Evolutionary conservation across 2,329 filamentous ascomycete genomes (phyloP).

Genomic region (Paecilomyces fulvus): DNA sequence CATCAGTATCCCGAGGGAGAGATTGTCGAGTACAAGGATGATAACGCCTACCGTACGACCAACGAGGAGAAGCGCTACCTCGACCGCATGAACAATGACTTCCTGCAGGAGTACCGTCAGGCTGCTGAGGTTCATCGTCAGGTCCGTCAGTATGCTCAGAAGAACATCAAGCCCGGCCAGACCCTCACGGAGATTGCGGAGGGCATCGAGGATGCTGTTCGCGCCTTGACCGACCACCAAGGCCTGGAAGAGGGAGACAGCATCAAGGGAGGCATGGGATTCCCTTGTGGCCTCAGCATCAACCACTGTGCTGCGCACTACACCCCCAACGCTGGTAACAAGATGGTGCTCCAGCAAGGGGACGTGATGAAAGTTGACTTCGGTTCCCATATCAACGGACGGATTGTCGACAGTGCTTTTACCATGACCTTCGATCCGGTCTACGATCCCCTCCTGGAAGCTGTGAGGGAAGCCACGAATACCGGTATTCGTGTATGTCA

Average conservation of each 20-base stretch:
- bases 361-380: slow-evolving; percentile 70
- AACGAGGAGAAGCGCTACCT: slow-evolving; percentile 77
- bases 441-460: slow-evolving; percentile 59
- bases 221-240: slow-evolving; percentile 65
- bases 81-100: slow-evolving; percentile 71
- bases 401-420: slow-evolving; percentile 64
- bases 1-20: slow-evolving; percentile 68
- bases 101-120: slow-evolving; percentile 71
- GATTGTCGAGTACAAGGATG: slow-evolving; percentile 67
- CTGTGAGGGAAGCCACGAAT: slow-evolving; percentile 61
- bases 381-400: slow-evolving; percentile 61
- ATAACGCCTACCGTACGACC: slow-evolving; percentile 72
- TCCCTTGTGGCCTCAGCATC: slow-evolving; percentile 74
- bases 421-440: slow-evolving; percentile 60
- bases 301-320: slow-evolving; percentile 84
- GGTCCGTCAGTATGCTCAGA: slow-evolving; percentile 74
- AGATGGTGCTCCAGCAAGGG: slow-evolving; percentile 55
- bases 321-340: slow-evolving; percentile 81
- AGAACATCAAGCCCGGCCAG: slow-evolving; percentile 72
- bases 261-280: slow-evolving; percentile 72
- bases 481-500: slow-evolving; percentile 58
- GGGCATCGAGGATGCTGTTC: slow-evolving; percentile 76
- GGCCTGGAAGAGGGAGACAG: slow-evolving; percentile 72
- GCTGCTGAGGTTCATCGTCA: slow-evolving; percentile 85
- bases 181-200: slow-evolving; percentile 73